Evolutionary conservation across 768 basidiomycete species (phyloP), one percentile per base, ranked within the genome.

Genomic region (Pulveroboletus ravenelii): DNA sequence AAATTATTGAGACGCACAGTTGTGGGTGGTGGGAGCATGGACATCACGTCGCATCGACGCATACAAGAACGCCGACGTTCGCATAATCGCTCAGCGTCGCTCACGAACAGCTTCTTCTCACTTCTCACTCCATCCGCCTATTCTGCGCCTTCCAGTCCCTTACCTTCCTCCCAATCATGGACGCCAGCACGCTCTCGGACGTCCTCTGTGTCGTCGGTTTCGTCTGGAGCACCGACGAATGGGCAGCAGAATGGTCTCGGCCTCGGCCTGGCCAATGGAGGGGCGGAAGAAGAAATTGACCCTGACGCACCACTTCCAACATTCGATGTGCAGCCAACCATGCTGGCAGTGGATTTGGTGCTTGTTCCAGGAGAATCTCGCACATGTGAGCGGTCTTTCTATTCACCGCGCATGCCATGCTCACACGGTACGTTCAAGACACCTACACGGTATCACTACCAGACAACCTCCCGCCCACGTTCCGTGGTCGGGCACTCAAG

Each of bases 271-370:
- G 58, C 50, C 8, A 47, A 52, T 41, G 45, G 54, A 27, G 63
- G 55, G n/a, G 47, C 48, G 5, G 70, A 72, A 2, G 80, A 78
- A 25, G 75, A 78, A 5, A 62, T 82, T n/a, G 79, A 82, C 50
- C 78, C 80, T 0, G 85, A 86, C 31, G 65, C 67, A 4, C 85
- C 84, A 0, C 65, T 98, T 15, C 93, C 95, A 1, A 93, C 90
- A 1, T 84, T 95, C 23, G 86, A 93, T 54, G 82, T 87, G 0
- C 86, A 87, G 50, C 87, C 89, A 10, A 80, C 87, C 30, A 87
- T 98, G 80, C 73, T 98, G 10, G 93, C 88, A 0, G 90, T 99
- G 0, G 96, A 98, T 67, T 63, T 97, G 29, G 70, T 74, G 5
- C 74, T 99, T 15, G 75, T 71, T 3, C 90, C 92, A n/a, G 93